These are phyloP conservation scores for Thamnidium elegans DNA, from an alignment of 192 early-diverging fungal species.

Conservation along the genomic window DNA sequence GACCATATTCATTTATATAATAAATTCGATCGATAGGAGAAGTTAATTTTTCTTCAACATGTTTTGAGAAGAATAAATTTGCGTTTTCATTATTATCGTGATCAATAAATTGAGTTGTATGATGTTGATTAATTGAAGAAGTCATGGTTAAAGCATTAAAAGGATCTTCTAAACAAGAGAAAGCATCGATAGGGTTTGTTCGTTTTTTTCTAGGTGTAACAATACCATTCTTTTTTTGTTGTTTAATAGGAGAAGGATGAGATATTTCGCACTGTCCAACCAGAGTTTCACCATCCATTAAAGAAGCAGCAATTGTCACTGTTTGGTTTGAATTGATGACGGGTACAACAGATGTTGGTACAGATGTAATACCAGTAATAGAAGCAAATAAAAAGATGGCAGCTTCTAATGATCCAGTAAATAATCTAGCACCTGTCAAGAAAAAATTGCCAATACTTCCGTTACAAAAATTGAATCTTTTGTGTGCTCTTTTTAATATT, in stretches of 20 bases:
- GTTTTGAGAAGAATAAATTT: constrained; percentile 59
- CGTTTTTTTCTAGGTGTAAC: constrained; percentile 9
- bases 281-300: constrained; percentile 60
- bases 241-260: constrained; percentile 47
- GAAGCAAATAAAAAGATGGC: constrained; percentile 73
- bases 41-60: constrained; percentile 36
- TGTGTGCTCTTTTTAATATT: constrained; percentile 58
- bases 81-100: constrained; percentile 16
- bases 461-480: constrained; percentile 68
- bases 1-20: constrained; percentile 69
- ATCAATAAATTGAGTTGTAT: neutral
- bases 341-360: constrained; percentile 64
- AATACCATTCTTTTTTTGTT: constrained; percentile 4
- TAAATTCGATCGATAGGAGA: constrained; percentile 61
- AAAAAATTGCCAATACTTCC: constrained; percentile 81
- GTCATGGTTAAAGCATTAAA: neutral
- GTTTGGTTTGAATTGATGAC: constrained; percentile 65
- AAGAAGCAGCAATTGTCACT: constrained; percentile 60
- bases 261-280: constrained; percentile 76
- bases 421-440: constrained; percentile 69
- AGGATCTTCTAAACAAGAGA: constrained; percentile 24
- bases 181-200: constrained; percentile 40
- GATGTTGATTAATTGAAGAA: neutral
- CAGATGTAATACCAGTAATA: constrained; percentile 59
- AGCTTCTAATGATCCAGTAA: constrained; percentile 65